Evolutionary conservation across 805 yeast genomes (phyloP), one percentile per base, ranked within the genome.

Genomic region (Lipomyces orientalis): DNA sequence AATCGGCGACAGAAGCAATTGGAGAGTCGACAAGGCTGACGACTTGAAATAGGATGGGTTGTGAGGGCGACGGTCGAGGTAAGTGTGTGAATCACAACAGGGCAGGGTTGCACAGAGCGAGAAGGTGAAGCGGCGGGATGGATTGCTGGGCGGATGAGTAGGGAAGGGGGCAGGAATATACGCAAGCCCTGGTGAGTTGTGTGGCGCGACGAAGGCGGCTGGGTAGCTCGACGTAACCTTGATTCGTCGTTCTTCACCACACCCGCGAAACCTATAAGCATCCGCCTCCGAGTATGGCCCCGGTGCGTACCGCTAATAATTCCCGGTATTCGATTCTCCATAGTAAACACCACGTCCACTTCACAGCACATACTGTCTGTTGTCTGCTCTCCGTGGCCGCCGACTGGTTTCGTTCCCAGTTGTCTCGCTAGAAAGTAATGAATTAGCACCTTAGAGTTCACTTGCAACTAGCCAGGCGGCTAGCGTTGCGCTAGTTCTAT

Each of bases 151-250:
- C n/a, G 22, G 49, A 43, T 43, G 49, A 6, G 5, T 43, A 43
- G 49, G 49, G 25, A 43, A 43, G n/a, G n/a, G 22, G 49, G 49
- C 49, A 43, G 49, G 49, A 43, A 43, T 43, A 43, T 43, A 43
- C 49, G 49, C 49, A 43, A 43, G n/a, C 10, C 49, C 22, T 43
- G 8, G 49, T 1, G 19, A 5, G 49, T 43, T 16, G 49, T 43
- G 49, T 43, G 49, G 49, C 49, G 49, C 49, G 49, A 43, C 22
- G 49, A 22, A 43, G 49, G 49, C 49, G 8, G 10, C 49, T 43
- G n/a, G 49, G 49, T 7, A n/a, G n/a, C n/a, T n/a, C n/a, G 29
- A 25, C 29, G 29, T 25, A 25, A 1, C 29, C 29, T n/a, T n/a
- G n/a, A n/a, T n/a, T n/a, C n/a, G n/a, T 43, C 22, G 49, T 43